Evolutionary conservation across 2,329 filamentous ascomycete genomes (phyloP), one percentile per base, ranked within the genome.

Genomic region (Cladophialophora psammophila): DNA sequence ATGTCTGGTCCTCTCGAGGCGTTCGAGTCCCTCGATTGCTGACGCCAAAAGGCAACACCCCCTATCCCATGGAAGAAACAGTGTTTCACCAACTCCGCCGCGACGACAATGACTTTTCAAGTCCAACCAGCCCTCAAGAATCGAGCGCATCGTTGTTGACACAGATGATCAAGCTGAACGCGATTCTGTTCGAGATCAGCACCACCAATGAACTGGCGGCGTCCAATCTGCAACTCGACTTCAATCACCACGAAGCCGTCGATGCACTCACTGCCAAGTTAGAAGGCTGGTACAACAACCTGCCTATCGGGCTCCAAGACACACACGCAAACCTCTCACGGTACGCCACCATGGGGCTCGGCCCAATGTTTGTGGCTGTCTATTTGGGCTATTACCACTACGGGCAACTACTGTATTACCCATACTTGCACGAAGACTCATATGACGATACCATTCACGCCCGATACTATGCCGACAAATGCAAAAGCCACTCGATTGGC

Each of bases 381-480:
- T 80, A 84, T 66, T 72, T 84, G 1, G 81, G 81, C 3, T 83
- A 83, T 65, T 80, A 84, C 58, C 78, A 84, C 70, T 83, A 80
- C 66, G 76, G 78, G 4, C 79, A 82, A 59, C 75, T 84, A n/a
- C 77, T 85, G 5, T 82, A 80, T 72, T 84, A 83, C 65, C 80
- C 80, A 59, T 84, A 81, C 68, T 75, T 84, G 0, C 77, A 79
- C 53, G 74, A 76, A 26, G 73, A 76, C 32, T 69, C 71, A 4
- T 62, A 65, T 26, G 52, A 68, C 54, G 52, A 62, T 20, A 61
- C 56, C 35, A 18, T 54, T 40, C 60, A 64, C 3, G 66, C 68
- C n/a, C 69, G 55, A 56, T 64, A 69, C 31, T 80, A 81, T 63
- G 78, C 80, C 1, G 69, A 76, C 5, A 78, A 77, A 60, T 82